phyloP scores from a whole-genome alignment of 75 land plant genomes.

The Larix kaempferi region DNA sequence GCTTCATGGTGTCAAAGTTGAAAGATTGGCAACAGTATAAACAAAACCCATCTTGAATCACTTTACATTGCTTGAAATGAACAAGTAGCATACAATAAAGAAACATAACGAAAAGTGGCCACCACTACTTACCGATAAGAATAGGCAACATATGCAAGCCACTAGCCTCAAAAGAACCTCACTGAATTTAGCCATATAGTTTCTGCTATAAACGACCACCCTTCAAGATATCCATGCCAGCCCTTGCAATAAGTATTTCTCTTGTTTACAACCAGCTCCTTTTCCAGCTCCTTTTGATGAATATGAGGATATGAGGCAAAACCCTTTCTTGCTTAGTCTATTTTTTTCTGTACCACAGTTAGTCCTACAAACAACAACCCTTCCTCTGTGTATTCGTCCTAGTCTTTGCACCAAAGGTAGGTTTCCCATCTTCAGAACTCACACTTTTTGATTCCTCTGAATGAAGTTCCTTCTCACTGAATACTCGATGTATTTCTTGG shows the following conservation, averaged over 20 bases:
- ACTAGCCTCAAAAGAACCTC: neutral
- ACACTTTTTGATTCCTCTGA: constrained; percentile 42
- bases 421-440: constrained; percentile 51
- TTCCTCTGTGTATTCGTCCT: constrained; percentile 38
- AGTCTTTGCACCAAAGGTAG: constrained; percentile 28
- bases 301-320: neutral
- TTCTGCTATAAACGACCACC: neutral
- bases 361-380: constrained; percentile 43
- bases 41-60: constrained; percentile 3
- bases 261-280: neutral
- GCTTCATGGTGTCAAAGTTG: neutral
- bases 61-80: neutral
- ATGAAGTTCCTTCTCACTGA: constrained; percentile 57
- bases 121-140: constrained; percentile 5
- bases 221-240: neutral
- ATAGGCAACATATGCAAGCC: constrained; percentile 7
- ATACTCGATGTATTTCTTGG: constrained; percentile 54
- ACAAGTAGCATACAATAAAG: neutral
- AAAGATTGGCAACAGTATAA: neutral
- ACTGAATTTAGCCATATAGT: neutral
- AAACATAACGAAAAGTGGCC: neutral
- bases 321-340: neutral
- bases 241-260: neutral
- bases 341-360: neutral
- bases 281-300: neutral